A percentile compares a stretch with the other conserved stretches of the same genome.
These are phyloP conservation scores for Lipomyces spencermartinsiae DNA, from an alignment of 805 yeast species.

Conservation along the genomic window DNA sequence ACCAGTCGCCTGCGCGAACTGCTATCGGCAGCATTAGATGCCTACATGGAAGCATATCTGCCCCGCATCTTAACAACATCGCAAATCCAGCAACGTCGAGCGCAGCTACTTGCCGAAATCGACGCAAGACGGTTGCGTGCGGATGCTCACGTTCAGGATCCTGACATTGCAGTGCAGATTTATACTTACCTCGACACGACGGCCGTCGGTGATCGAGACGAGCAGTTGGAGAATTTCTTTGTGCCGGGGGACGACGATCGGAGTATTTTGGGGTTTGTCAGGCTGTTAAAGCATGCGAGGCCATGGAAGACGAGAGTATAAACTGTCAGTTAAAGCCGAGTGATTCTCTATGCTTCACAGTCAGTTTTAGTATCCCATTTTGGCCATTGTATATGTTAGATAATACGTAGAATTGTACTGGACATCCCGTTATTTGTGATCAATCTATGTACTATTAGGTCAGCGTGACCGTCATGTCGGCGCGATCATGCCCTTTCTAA, in stretches of 20 bases:
- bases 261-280: background rate
- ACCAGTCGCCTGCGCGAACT: background rate
- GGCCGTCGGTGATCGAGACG: background rate
- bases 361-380: background rate
- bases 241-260: background rate
- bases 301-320: background rate
- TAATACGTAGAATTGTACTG: background rate
- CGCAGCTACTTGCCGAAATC: background rate
- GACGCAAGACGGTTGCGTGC: background rate
- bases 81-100: background rate
- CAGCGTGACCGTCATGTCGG: background rate
- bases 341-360: background rate
- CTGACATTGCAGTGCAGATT: background rate
- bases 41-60: background rate
- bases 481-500: constrained; percentile 18
- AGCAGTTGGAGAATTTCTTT: background rate
- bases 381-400: background rate
- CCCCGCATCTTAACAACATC: background rate
- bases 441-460: too few species aligned
- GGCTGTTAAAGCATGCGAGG: background rate
- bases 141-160: background rate
- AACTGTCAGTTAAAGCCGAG: background rate
- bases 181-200: background rate
- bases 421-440: background rate
- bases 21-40: background rate